Evolutionary conservation across 2,329 filamentous ascomycete species (phyloP).

Genomic region (Fusarium torreyae): DNA sequence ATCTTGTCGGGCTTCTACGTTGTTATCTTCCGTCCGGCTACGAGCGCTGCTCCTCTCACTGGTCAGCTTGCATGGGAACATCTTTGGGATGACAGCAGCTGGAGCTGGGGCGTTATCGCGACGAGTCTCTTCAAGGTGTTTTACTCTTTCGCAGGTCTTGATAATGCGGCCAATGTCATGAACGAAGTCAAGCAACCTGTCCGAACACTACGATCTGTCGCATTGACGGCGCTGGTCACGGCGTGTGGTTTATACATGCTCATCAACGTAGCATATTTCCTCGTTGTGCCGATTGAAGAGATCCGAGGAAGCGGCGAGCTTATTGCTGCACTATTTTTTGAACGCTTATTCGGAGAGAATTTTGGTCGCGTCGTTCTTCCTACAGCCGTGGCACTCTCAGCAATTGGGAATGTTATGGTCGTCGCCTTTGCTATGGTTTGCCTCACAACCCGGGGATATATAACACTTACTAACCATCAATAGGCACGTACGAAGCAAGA

Average conservation of each 20-base stretch:
- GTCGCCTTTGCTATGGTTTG: constrained; percentile 77
- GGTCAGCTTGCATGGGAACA: constrained; percentile 61
- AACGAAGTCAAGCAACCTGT: constrained; percentile 80
- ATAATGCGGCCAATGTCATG: constrained; percentile 78
- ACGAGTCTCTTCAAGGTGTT: constrained; percentile 78
- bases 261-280: constrained; percentile 74
- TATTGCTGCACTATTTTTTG: constrained; percentile 78
- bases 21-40: constrained; percentile 61
- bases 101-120: constrained; percentile 78
- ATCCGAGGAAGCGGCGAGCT: constrained; percentile 77
- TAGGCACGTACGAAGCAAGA: constrained; percentile 80
- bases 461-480: constrained; percentile 24
- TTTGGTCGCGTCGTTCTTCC: constrained; percentile 73
- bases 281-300: constrained; percentile 77
- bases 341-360: constrained; percentile 71
- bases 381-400: constrained; percentile 76
- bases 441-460: neutral
- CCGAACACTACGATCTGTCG: constrained; percentile 74
- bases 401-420: constrained; percentile 80
- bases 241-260: constrained; percentile 77
- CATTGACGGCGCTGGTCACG: constrained; percentile 71
- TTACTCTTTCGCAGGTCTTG: constrained; percentile 77
- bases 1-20: constrained; percentile 73
- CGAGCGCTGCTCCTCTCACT: constrained; percentile 17
- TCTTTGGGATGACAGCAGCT: constrained; percentile 76